Evolutionary conservation across 371 early-diverging fungal genomes (phyloP).

Genomic region (Umbelopsis sp.): DNA sequence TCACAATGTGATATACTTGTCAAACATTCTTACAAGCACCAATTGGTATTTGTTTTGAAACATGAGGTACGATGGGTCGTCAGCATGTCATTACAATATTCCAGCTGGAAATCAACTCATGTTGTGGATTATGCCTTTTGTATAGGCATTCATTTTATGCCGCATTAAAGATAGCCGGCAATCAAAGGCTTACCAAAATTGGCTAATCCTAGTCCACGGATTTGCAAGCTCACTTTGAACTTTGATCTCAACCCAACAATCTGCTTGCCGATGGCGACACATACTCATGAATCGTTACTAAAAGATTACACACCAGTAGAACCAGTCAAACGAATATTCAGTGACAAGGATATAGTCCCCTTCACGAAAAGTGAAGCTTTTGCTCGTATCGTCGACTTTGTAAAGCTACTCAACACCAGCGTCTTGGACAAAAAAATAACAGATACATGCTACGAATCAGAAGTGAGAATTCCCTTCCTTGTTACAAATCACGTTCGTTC

Average conservation of each 20-base stretch:
- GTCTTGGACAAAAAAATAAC: conserved; percentile 64
- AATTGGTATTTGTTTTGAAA: too few species aligned
- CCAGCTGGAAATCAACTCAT: too few species aligned
- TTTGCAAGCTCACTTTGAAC: not conserved
- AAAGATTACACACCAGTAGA: conserved; percentile 25
- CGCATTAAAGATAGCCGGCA: too few species aligned
- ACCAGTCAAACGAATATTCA: conserved; percentile 62
- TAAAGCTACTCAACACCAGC: conserved; percentile 69
- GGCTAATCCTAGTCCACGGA: not conserved
- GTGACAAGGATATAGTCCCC: conserved; percentile 52
- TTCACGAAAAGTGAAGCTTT: conserved; percentile 72
- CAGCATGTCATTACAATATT: too few species aligned
- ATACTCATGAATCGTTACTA: not conserved
- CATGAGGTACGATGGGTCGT: too few species aligned
- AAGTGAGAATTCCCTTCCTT: conserved; percentile 33
- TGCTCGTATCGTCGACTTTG: conserved; percentile 72
- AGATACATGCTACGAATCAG: conserved; percentile 56
- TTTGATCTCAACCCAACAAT: not conserved
- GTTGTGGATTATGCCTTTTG: too few species aligned
- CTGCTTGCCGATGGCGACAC: not conserved
- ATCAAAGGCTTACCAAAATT: not conserved
- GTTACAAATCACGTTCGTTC: not conserved
- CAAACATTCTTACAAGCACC: too few species aligned
- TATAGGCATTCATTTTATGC: too few species aligned
- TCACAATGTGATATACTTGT: too few species aligned